Percentiles rank a stretch among this genome's conserved stretches.
phyloP scores from a whole-genome alignment of 176 grass and related monocot genomes.

The Triticum turgidum region DNA sequence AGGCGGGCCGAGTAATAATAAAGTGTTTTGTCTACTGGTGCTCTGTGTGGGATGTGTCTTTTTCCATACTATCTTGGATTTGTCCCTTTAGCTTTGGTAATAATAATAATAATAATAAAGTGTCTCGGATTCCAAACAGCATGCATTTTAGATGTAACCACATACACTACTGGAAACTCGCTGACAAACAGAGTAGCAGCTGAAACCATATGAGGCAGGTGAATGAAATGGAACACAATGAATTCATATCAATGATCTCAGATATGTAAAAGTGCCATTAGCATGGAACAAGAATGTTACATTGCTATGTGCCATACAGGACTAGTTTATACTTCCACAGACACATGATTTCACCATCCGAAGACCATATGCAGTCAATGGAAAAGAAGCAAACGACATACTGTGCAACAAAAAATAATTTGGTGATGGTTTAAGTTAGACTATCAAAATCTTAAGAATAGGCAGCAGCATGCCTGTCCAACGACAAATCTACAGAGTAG shows the following conservation, averaged over 20 bases:
- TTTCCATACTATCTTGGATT: not conserved
- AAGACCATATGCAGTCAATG: not conserved
- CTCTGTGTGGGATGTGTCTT: not conserved
- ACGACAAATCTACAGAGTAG: not conserved
- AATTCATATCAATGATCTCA: not conserved
- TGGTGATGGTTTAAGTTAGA: not conserved
- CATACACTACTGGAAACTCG: not conserved
- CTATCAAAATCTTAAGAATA: not conserved
- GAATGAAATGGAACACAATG: not conserved
- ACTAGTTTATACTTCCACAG: constrained; percentile 21
- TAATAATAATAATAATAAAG: not conserved
- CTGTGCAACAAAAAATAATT: not conserved
- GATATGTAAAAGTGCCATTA: not conserved
- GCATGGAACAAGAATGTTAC: not conserved
- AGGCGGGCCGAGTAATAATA: not conserved
- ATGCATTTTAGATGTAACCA: constrained; percentile 10
- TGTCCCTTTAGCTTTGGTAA: not conserved
- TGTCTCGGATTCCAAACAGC: not conserved
- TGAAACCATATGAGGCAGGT: not conserved
- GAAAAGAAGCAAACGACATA: not conserved
- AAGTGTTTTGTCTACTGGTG: not conserved
- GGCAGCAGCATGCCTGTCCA: not conserved
- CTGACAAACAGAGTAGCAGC: not conserved
- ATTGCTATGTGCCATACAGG: not conserved
- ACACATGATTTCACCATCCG: not conserved